Base-by-base conservation (phyloP, 768 basidiomycete species). In the Leccinum obscurum region DNA sequence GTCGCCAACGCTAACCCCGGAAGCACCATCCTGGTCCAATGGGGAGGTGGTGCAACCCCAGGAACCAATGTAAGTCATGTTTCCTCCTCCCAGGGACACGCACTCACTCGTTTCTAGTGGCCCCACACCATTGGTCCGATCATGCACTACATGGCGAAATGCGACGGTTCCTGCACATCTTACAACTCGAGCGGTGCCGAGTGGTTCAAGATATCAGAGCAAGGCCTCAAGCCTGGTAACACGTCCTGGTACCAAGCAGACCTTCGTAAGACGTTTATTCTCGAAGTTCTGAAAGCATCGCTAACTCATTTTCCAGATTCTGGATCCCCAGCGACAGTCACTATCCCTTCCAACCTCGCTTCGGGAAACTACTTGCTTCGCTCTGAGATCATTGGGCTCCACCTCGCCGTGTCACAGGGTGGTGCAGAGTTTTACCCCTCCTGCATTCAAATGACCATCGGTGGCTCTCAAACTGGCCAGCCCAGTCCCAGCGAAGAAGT, bases 361-460 rank as follows among this genome's bases (percentile, higher is more conserved):
- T 68, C 88, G 0, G 91, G 90, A 6, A 81, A 87, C 64, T 93
- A 92, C 70, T 73, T 92, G 53, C 70, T 92, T 65, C 88, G 91
- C 3, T 84, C 90, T 72, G 90, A 92, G 41, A 80, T 92, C 72
- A 86, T 93, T 66, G 78, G 86, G 7, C 83, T 93, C n/a, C 90
- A 93, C n/a, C n/a, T n/a, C 41, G 90, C 80, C 17, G 75, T 69
- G 41, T 56, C 68, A 13, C 2, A 58, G 17, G 85, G 86, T 9
- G 88, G 88, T 28, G 90, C 87, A 3, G 74, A 74, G 56, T 74
- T 73, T 53, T 74, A 74, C 44, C 64, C 68, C 2, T 46, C 68
- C 20, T 74, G 73, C 52, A 59, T 65, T 20, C 72, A 74, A 30
- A 17, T 75, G 14, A 53, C 56, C 1, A 60, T 74, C 51, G 70